These are phyloP conservation scores for Thymus quinquecostatus DNA, from an alignment of 257 asterid genomes.

Conservation along the genomic window DNA sequence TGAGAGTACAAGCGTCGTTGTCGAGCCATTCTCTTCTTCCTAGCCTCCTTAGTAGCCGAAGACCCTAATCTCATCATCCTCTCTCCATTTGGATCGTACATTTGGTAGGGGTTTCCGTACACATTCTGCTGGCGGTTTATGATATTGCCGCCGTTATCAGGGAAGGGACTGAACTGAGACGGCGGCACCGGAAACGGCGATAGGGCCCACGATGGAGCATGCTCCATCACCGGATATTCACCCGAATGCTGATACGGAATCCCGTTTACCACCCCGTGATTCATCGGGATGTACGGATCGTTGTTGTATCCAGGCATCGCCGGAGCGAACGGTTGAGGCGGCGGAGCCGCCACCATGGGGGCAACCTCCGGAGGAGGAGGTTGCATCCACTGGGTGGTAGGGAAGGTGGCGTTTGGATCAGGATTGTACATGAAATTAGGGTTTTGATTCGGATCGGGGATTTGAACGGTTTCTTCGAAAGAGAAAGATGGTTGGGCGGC, in stretches of 20 bases:
- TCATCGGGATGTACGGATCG: slow-evolving; percentile 39
- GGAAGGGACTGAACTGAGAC: slow-evolving; percentile 45
- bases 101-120: slow-evolving; percentile 49
- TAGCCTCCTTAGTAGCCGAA: slow-evolving; percentile 82
- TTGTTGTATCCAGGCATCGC: slow-evolving; percentile 33
- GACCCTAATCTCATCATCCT: slow-evolving; percentile 54
- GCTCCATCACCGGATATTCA: slow-evolving; percentile 52
- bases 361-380: slow-evolving; percentile 27
- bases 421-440: slow-evolving; percentile 35
- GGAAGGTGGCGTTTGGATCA: slow-evolving; percentile 10
- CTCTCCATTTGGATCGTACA: slow-evolving; percentile 53
- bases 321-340: slow-evolving; percentile 11
- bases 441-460: slow-evolving; percentile 31
- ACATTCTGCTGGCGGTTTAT: slow-evolving; percentile 39
- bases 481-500: slow-evolving; percentile 27
- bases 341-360: background rate
- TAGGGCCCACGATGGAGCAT: slow-evolving; percentile 51
- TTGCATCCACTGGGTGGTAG: slow-evolving; percentile 43
- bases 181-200: slow-evolving; percentile 41
- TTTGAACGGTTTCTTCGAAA: slow-evolving; percentile 32
- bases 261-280: slow-evolving; percentile 46
- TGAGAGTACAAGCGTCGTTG: slow-evolving; percentile 56
- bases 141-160: slow-evolving; percentile 31
- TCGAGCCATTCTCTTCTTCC: slow-evolving; percentile 95
- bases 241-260: slow-evolving; percentile 39